Evolutionary conservation across 345 rosid species (phyloP), one percentile per base, ranked within the genome.

Genomic region (Euphorbia lathyris): DNA sequence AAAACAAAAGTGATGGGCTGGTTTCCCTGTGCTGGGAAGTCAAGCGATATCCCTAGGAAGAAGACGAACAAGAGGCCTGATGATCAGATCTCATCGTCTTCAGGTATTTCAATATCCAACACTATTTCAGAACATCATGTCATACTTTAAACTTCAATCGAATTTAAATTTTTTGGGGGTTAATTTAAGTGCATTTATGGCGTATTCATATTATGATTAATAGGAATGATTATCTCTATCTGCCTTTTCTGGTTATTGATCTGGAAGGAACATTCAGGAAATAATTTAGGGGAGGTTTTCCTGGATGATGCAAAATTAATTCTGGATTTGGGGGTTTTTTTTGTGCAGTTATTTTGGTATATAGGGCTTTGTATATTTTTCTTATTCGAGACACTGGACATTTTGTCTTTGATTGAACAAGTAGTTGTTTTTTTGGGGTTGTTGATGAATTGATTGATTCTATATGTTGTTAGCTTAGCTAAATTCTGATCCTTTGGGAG

Each of bases 1-100:
- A 53, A 26, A 71, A 38, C n/a, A 23, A 27, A 58, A 57, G 53
- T 55, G 32, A 72, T 72, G 76, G 76, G 76, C 11, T 66, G 76
- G 38, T 72, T 65, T 57, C 65, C 51, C 22, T 72, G 76, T 48
- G 48, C 68, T 63, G 75, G 86, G 66, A 82, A 84, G 38, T 74
- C 87, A 25, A 74, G 47, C 47, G 76, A 83, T 65, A 71, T 76
- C 50, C 73, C 42, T 32, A 79, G 65, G 63, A 81, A 67, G 70
- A 71, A 78, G 77, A 50, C 71, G 16, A 73, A 60, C 69, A 67
- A 38, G 40, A 70, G 58, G 58, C 56, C 75, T 48, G 75, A 70
- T 72, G 78, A 79, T 67, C 86, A 81, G 89, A 85, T 82, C 89
- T 83, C 84, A 71, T 82, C 89, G 45, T 74, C 74, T 77, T 76